Base-by-base conservation (phyloP, 2,329 filamentous ascomycete species). In the Erysiphe pulchra region DNA sequence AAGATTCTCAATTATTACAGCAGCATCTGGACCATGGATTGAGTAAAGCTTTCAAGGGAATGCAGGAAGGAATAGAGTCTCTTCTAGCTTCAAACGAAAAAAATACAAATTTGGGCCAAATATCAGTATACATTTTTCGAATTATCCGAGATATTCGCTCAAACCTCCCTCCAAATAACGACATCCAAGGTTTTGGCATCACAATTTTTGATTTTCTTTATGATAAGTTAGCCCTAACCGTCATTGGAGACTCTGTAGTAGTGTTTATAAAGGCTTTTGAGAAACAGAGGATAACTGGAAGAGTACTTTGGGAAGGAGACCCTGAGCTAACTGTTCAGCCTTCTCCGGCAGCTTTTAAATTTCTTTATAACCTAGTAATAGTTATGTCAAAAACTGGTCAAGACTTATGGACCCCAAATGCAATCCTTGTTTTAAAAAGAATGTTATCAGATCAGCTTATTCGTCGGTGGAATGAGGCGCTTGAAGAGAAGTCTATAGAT, bases 371-470 rank as follows among this genome's bases (percentile, higher is more conserved):
- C 40, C 56, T 92, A 28, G 71, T 73, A 4, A 62, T 64, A 42
- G 65, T 68, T 5, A 92, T 94, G 83, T 70, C 70, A 3, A 64
- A 68, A 12, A 64, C 70, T 2, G 86, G 86, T 0, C 65, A 71
- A 41, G 87, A 94, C 57, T 60, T 94, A 2, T 95, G 86, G 86
- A 85, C 77, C 45, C 68, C 73, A 2, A 65, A 67, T 2, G 80
- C 81, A 0, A 70, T 86, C 1, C 53, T 54, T 0, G 63, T 65
- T 0, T 55, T 92, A 50, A 90, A 84, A 60, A 56, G 54, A n/a
- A 58, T 65, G 41, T 55, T 84, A 6, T 58, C 63, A 6, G 59
- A 61, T 38, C 61, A 68, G 43, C 57, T 87, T 1, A 56, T 9
- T 58, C 61, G 40, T 58, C 64, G 46, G 51, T 75, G 46, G 55